A percentile compares a stretch with the other conserved stretches of the same genome.
Evolutionary conservation across 2,329 filamentous ascomycete species (phyloP).

Genomic region (Proliferodiscus dingleyae): DNA sequence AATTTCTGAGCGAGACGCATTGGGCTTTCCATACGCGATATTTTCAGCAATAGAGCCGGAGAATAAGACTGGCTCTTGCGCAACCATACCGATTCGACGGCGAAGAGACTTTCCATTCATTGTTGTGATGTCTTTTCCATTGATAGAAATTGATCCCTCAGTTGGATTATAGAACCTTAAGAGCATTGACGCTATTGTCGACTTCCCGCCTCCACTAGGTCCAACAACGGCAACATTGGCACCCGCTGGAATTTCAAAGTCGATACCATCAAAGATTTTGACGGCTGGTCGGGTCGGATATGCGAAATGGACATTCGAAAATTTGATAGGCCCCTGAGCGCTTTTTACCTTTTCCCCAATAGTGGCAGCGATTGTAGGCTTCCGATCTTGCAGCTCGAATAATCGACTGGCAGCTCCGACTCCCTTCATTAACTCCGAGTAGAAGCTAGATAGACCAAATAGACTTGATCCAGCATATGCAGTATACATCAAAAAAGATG

Average conservation of each 20-base stretch:
- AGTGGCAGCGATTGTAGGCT: slow-evolving; percentile 82
- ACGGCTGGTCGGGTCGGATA: slow-evolving; percentile 94
- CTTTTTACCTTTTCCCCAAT: slow-evolving; percentile 73
- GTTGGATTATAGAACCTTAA: slow-evolving; percentile 88
- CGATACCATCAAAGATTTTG: slow-evolving; percentile 80
- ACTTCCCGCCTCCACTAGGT: slow-evolving; percentile 93
- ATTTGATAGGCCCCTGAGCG: slow-evolving; percentile 83
- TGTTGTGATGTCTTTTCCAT: slow-evolving; percentile 72
- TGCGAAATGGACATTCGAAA: slow-evolving; percentile 79
- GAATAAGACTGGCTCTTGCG: slow-evolving; percentile 91
- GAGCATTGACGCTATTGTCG: slow-evolving; percentile 86
- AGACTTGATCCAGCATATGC: slow-evolving; percentile 81
- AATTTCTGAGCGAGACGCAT: slow-evolving; percentile 74
- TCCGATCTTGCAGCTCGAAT: slow-evolving; percentile 90
- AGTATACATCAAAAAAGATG: slow-evolving; percentile 98
- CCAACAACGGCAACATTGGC: slow-evolving; percentile 96
- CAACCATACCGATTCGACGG: slow-evolving; percentile 88
- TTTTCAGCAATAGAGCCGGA: slow-evolving; percentile 82
- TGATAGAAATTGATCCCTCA: slow-evolving; percentile 71
- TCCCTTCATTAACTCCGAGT: slow-evolving; percentile 98
- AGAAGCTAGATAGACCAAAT: slow-evolving; percentile 92
- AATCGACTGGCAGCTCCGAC: slow-evolving; percentile 93
- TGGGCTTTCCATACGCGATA: slow-evolving; percentile 83
- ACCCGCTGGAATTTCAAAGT: slow-evolving; percentile 87
- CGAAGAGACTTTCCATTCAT: slow-evolving; percentile 94